Conservation (phyloP, 257 asterid species). For the Solanum chaucha region DNA sequence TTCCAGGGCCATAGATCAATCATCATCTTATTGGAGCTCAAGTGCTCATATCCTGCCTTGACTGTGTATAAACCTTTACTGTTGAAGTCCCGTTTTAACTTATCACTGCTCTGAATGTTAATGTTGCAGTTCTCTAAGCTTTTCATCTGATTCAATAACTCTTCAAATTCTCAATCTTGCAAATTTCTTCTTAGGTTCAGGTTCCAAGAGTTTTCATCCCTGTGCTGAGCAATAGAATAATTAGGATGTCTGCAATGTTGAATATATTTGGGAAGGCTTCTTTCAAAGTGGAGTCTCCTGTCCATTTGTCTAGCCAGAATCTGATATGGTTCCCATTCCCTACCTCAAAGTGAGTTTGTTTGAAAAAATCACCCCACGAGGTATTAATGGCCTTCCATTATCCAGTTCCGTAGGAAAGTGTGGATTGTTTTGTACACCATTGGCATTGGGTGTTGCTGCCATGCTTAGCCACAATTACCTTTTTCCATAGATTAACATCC, state of each 20-base stretch:
- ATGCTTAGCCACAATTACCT: not conserved
- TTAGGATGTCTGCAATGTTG: not conserved
- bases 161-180: not conserved
- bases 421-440: not conserved
- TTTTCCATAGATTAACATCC: not conserved
- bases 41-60: not conserved
- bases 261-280: not conserved
- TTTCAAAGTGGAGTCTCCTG: not conserved
- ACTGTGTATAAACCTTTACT: not conserved
- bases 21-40: not conserved
- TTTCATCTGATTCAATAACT: not conserved
- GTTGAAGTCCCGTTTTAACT: not conserved
- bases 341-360: not conserved
- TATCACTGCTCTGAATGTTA: not conserved
- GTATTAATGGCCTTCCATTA: not conserved
- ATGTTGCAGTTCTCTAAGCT: not conserved
- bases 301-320: not conserved
- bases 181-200: not conserved
- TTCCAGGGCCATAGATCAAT: not conserved
- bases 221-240: not conserved
- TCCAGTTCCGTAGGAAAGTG: not conserved
- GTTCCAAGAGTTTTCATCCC: not conserved
- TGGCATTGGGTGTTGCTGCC: not conserved
- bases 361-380: not conserved
- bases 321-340: not conserved